Percentiles rank a stretch among this genome's conserved stretches.
These are phyloP conservation scores for Jacaranda mimosifolia DNA, from an alignment of 257 asterid species.

Conservation along the genomic window DNA sequence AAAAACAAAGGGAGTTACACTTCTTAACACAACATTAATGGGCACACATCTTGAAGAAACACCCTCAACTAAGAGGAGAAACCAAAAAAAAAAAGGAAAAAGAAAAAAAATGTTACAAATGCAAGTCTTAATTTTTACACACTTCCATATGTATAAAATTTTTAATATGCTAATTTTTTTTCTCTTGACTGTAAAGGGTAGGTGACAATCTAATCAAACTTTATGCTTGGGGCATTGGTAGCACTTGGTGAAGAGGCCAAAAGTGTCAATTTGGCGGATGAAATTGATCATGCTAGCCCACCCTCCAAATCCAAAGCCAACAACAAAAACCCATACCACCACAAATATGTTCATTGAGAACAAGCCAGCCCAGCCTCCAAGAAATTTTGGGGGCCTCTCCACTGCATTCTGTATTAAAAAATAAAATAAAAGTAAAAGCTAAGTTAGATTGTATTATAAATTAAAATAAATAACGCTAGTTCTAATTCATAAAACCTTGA, in stretches of 20 bases:
- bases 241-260: constrained; percentile 85
- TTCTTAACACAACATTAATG: constrained; percentile 38
- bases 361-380: constrained; percentile 82
- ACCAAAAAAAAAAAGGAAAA: not conserved
- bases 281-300: constrained; percentile 89
- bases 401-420: constrained; percentile 78
- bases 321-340: constrained; percentile 79
- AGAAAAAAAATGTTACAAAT: constrained; percentile 31
- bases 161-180: constrained; percentile 30
- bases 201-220: constrained; percentile 38
- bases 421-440: not conserved
- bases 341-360: constrained; percentile 72
- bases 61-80: constrained; percentile 35
- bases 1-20: constrained; percentile 45
- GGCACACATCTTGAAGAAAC: constrained; percentile 40
- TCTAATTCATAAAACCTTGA: too few species aligned
- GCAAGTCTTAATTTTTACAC: constrained; percentile 47
- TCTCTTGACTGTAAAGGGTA: constrained; percentile 16
- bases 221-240: constrained; percentile 76
- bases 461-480: too few species aligned
- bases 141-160: constrained; percentile 46
- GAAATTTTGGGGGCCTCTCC: constrained; percentile 72
- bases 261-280: constrained; percentile 70
- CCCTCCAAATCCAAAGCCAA: constrained; percentile 91
- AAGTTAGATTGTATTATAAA: not conserved